Conservation (phyloP, 2,329 filamentous ascomycete species). For the Stromatinia cepivora region DNA sequence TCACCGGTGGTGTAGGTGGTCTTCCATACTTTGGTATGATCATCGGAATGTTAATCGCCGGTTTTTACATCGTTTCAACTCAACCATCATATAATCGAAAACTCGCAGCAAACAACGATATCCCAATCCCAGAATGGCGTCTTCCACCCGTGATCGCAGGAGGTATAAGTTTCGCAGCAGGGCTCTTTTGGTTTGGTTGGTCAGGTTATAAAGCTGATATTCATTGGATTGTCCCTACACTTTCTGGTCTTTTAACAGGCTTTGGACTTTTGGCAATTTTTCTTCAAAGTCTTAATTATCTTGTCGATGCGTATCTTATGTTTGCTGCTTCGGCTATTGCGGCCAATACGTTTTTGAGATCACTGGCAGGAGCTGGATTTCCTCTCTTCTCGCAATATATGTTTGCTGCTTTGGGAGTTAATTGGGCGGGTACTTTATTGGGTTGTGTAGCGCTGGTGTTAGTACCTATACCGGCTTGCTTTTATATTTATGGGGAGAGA, state of each 20-base stretch:
- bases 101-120: conserved; percentile 64
- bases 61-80: conserved; percentile 59
- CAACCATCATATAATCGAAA: conserved; percentile 70
- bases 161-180: conserved; percentile 59
- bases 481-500: conserved; percentile 59
- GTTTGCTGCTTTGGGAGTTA: conserved; percentile 62
- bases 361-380: conserved; percentile 74
- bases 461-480: conserved; percentile 63
- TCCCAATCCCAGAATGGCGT: conserved; percentile 67
- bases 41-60: conserved; percentile 67
- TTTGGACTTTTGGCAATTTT: conserved; percentile 83
- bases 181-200: conserved; percentile 80
- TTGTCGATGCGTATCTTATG: conserved; percentile 67
- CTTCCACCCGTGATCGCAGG: conserved; percentile 62
- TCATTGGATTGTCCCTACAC: conserved; percentile 64
- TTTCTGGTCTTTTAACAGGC: conserved; percentile 64
- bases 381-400: conserved; percentile 76
- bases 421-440: conserved; percentile 62
- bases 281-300: conserved; percentile 77
- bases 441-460: conserved; percentile 59
- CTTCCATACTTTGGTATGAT: conserved; percentile 88
- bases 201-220: conserved; percentile 52
- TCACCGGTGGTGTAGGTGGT: conserved; percentile 68
- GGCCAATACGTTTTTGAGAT: conserved; percentile 79
- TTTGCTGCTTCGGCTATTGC: conserved; percentile 75